Evolutionary conservation across 129 eudicot species (phyloP), one percentile per base, ranked within the genome.

Genomic region (Lactuca saligna): DNA sequence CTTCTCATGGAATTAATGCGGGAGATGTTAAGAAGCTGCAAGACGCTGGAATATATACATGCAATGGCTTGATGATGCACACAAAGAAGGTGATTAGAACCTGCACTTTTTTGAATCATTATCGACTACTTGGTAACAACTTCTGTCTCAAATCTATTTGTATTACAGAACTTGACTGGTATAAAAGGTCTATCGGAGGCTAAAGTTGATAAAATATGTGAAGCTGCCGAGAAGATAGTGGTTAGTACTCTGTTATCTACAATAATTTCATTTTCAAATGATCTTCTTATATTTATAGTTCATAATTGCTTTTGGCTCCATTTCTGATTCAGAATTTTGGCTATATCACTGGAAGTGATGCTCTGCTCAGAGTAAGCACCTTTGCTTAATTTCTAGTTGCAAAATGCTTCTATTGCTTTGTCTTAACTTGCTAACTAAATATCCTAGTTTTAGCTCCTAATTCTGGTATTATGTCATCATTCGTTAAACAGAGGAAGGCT

Each of bases 11-110:
- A 65, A 93, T 93, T 34, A 93, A 93, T 77, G 97, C 99, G 76
- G 99, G 99, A 82, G 99, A 93, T 78, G 99, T 93, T 71, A 93
- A 89, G 84, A 93, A 93, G 84, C 95, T 93, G 57, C 99, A 93
- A 75, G 97, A 93, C 75, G 99, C 95, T 64, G 99, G 99, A 38
- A 93, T 93, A 72, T 84, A 89, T 67, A 93, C 99, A 10, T 89
- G 97, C 89, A 93, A 93, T 79, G 99, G 99, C 72, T 75, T 93
- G 77, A 84, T 93, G 97, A 93, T 93, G 99, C 99, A 93, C 78
- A 93, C 99, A 1, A 93, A 93, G 82, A 93, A 93, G 97, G 99
- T 93, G 58, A 64, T 17, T 75, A 81, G 84, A 81, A 60, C 71
- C 65, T 87, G 82, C 57, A 39, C 39, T 3, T 15, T 8, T 51